phyloP scores from a whole-genome alignment of 1,139 yeast species.

The Cylindricascospora bacillispora region DNA sequence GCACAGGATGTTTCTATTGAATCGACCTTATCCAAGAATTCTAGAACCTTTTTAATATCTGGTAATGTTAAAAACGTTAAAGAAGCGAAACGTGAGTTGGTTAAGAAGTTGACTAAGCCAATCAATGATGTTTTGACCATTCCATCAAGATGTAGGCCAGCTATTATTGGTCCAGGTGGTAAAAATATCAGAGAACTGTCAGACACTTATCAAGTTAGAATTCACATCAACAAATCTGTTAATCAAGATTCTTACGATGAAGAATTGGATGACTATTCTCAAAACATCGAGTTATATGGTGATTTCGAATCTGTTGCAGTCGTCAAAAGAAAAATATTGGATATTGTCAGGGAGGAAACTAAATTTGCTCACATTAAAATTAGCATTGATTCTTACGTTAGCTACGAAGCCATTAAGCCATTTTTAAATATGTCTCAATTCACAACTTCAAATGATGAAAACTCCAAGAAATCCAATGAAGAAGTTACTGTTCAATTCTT shows the following conservation, averaged over 20 bases:
- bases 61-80: slow-evolving; percentile 63
- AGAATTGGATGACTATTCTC: slow-evolving; percentile 39
- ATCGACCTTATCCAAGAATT: slow-evolving; percentile 69
- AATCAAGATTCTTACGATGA: slow-evolving; percentile 28
- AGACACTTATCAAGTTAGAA: slow-evolving; percentile 49
- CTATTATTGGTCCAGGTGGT: slow-evolving; percentile 86
- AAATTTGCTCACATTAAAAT: slow-evolving; percentile 42
- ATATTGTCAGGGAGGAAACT: slow-evolving; percentile 66
- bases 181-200: slow-evolving; percentile 68
- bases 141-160: slow-evolving; percentile 70
- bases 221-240: slow-evolving; percentile 52
- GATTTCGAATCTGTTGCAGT: slow-evolving; percentile 70
- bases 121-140: slow-evolving; percentile 47
- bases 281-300: slow-evolving; percentile 63
- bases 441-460: slow-evolving; percentile 8
- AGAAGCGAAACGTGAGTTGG: slow-evolving; percentile 63
- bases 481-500: slow-evolving; percentile 15
- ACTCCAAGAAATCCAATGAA: slow-evolving; percentile 9
- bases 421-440: slow-evolving; percentile 32
- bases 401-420: slow-evolving; percentile 37
- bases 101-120: slow-evolving; percentile 69
- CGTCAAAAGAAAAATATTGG: slow-evolving; percentile 59
- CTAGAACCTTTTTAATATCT: slow-evolving; percentile 70
- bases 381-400: slow-evolving; percentile 30
- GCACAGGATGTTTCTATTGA: slow-evolving; percentile 60